Evolutionary conservation across 140 eudicot species (phyloP), one percentile per base, ranked within the genome.

Genomic region (Bidens hawaiensis): DNA sequence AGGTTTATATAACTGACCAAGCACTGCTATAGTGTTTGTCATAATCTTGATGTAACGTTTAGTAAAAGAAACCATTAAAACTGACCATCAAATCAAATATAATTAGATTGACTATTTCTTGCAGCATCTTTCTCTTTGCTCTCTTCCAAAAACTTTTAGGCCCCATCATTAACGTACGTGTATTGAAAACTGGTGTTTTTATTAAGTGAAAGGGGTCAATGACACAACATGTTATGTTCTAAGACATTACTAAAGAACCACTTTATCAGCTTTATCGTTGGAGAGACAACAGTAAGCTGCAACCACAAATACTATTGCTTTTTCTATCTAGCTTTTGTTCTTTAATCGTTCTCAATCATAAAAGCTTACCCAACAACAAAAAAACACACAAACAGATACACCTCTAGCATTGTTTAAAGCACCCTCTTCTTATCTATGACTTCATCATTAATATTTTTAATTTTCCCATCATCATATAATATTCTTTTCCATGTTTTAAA

Each of bases 191-290:
- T 45, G 60, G 18, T 71, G 61, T 19, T 31, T 56, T 73, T 57
- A 4, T 8, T 6, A 72, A 68, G 79, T 47, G 51, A 72, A 68
- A 59, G 69, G 23, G 62, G 60, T 76, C 75, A 72, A 63, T 60
- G 65, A 24, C n/a, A 36, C 46, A 59, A 45, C 77, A 46, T 69
- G 74, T 69, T 65, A 58, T 47, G 13, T 18, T 21, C 64, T 36
- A 56, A 64, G 62, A 67, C 68, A 53, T 54, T 43, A 69, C 60
- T 71, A 68, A 76, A 60, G 64, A 64, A 61, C 33, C 66, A 34
- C 72, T 78, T 81, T 81, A 56, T 72, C 88, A 81, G 88, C 85
- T 81, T 85, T 81, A 48, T 64, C 55, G 52, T 60, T 48, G 62
- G 68, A 19, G 76, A 81, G 82, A 76, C 79, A 76, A 69, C 80